phyloP scores from a whole-genome alignment of 441 rosid species.

The Eutrema salsugineum region DNA sequence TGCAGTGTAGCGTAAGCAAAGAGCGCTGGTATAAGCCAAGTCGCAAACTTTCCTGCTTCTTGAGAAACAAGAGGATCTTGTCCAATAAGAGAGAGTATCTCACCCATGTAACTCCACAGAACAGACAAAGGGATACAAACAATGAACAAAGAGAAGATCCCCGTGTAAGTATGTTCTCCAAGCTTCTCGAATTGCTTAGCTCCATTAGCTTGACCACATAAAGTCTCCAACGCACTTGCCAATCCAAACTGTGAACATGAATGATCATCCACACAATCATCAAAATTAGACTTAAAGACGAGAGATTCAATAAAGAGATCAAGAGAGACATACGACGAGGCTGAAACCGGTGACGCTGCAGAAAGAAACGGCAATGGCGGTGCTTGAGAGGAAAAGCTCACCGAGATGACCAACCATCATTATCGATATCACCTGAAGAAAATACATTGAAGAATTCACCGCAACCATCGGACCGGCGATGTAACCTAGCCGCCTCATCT shows the following conservation, averaged over 20 bases:
- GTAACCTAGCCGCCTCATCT: conserved; percentile 39
- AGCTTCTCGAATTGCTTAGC: conserved; percentile 60
- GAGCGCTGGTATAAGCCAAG: conserved; percentile 66
- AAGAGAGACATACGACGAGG: conserved; percentile 34
- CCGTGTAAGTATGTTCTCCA: conserved; percentile 61
- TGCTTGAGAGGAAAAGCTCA: conserved; percentile 56
- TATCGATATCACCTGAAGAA: conserved; percentile 46
- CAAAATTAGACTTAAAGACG: background rate
- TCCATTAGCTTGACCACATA: conserved; percentile 84
- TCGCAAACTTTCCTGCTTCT: conserved; percentile 59
- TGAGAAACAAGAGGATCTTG: conserved; percentile 66
- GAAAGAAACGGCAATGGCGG: conserved; percentile 60
- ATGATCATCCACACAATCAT: background rate
- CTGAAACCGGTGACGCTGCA: conserved; percentile 68
- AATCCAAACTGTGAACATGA: conserved; percentile 52
- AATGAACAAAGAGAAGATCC: conserved; percentile 43
- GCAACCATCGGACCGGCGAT: conserved; percentile 64
- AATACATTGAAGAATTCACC: conserved; percentile 44
- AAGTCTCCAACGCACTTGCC: conserved; percentile 73
- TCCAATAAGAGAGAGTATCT: conserved; percentile 47
- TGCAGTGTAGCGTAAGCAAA: conserved; percentile 61
- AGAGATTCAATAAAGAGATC: background rate
- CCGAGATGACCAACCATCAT: conserved; percentile 78
- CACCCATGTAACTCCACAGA: conserved; percentile 64
- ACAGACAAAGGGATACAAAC: conserved; percentile 51